These are phyloP conservation scores for Plasmodium knowlesi DNA, from an alignment of 169 alveolate species.

Conservation along the genomic window DNA sequence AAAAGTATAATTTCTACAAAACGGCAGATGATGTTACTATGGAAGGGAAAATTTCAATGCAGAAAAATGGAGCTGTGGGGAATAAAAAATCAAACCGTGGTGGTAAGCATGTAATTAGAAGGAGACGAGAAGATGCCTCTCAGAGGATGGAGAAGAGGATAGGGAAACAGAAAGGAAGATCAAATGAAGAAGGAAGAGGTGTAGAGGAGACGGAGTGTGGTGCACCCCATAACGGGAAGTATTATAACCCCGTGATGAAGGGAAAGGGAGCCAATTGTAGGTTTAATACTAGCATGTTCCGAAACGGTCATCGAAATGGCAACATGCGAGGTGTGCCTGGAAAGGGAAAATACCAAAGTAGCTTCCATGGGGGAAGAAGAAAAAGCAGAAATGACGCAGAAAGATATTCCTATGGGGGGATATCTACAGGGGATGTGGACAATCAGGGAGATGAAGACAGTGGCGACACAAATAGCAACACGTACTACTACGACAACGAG, in stretches of 20 bases:
- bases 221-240: not conserved
- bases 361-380: not conserved
- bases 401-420: not conserved
- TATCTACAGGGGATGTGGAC: not conserved
- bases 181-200: not conserved
- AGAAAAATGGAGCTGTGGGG: not conserved
- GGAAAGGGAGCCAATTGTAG: not conserved
- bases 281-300: not conserved
- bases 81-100: not conserved
- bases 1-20: not conserved
- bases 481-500: not conserved
- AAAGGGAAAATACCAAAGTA: not conserved
- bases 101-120: not conserved
- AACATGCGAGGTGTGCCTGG: not conserved
- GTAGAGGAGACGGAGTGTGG: not conserved
- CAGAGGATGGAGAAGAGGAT: not conserved
- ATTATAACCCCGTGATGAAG: not conserved
- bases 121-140: not conserved
- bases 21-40: not conserved
- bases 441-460: not conserved
- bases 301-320: not conserved
- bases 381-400: not conserved
- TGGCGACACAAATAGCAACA: not conserved
- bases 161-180: not conserved
- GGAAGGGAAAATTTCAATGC: not conserved